Base-by-base conservation (phyloP, 2,329 filamentous ascomycete genomes). In the Fonsecaea nubica region DNA sequence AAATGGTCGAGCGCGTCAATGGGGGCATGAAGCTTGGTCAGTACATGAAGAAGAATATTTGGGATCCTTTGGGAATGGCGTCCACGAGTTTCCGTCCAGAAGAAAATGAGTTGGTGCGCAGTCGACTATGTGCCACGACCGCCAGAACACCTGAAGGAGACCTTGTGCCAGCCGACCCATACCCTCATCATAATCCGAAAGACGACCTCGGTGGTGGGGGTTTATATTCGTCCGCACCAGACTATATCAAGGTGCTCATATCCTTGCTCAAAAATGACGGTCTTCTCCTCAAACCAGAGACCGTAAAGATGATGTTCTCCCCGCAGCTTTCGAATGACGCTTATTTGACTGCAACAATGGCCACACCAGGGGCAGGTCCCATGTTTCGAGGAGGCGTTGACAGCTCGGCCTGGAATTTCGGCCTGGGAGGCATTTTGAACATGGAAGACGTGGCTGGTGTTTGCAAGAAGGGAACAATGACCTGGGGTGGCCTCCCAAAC, bases 131-230 rank as follows among this genome's bases (percentile, higher is more conserved):
- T 76, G 78, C 59, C 77, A 76, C 1, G 71, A 80, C 65, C 80
- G 82, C 66, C 76, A 76, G n/a, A 79, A 81, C 0, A 75, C 77
- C 1, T 75, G 75, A 0, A 72, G 75, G 78, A 1, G 75, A 79
- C 3, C 60, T 83, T 32, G 76, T 77, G 1, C 63, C 71, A 0
- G 74, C 77, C 0, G 72, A 79, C 0, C 76, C 81, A 2, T 76
- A 81, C 45, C 73, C 80, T 0, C 80, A 79, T 54, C 77, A 79
- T 18, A 58, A 65, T 21, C 58, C 72, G 42, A 63, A 72, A 15
- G 80, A 80, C 12, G 77, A 82, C 53, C 81, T 80, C 69, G 82
- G 82, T 6, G 82, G 82, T 0, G 80, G 82, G 40, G 83, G 81
- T 0, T 58, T 82, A 6, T 81, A 80, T 45, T 77, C 74, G 52